Base-by-base conservation (phyloP, 2,329 filamentous ascomycete genomes). In the Aspergillus viridinutans region DNA sequence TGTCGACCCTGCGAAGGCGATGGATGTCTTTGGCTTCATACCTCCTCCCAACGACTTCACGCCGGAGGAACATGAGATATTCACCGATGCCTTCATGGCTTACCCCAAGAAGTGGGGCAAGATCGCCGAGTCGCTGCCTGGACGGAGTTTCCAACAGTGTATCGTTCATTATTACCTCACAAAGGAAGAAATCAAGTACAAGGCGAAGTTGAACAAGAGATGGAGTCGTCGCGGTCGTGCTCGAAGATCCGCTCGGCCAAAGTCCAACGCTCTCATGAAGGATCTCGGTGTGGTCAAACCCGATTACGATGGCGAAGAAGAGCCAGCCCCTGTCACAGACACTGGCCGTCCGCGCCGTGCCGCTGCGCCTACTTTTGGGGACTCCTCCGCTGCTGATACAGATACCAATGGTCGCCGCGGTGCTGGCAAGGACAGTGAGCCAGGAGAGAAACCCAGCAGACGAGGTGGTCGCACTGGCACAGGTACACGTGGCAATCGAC, bases 111-210 rank as follows among this genome's bases (percentile, higher is more conserved):
- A 77, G 69, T 81, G 78, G 76, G 77, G 79, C 23, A 79, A 78
- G 61, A 81, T 81, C 58, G 79, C 79, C 3, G 76, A 79, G 52
- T 68, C 72, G 25, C 61, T 81, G 26, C 76, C 77, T 38, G 75
- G 74, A 12, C 74, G 79, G 23, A 72, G 73, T 40, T 81, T 77
- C 67, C 73, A 77, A 61, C 73, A 80, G 54, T 81, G 79, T 58
- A 80, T 81, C 51, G 65, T 75, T 53, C 79, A 81, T 61, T 81
- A 81, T 60, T 81, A 81, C 60, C 66, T 78, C 54, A 81, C 78
- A 3, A 81, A 81, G 61, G 73, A 76, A 56, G 74, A 78, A 49
- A 76, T 76, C 53, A 78, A 78, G 50, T 81, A 81, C 66, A 81
- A 80, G 62, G 77, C 78, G 14, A 77, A 78, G 52, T 70, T 78